Evolutionary conservation across 2,329 filamentous ascomycete genomes (phyloP).

Genomic region (Cercospora sp.): DNA sequence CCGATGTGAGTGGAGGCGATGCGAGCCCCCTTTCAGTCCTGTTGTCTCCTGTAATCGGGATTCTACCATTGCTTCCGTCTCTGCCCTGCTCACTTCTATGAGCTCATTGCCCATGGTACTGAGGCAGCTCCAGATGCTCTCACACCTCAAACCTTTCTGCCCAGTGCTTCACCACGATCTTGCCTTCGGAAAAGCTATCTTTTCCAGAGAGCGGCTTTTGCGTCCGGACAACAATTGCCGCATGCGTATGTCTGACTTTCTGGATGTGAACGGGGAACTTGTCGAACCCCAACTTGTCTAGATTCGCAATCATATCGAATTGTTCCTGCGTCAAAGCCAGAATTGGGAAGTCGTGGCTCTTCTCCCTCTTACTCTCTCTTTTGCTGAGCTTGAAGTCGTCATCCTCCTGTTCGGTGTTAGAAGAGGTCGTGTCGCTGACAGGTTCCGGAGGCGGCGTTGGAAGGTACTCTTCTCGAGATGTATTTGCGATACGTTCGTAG

Average conservation of each 20-base stretch:
- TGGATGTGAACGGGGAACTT: conserved; percentile 71
- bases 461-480: conserved; percentile 69
- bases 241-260: conserved; percentile 77
- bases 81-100: not conserved
- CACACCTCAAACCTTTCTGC: conserved; percentile 68
- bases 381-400: conserved; percentile 18
- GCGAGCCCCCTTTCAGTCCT: not conserved
- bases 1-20: not conserved
- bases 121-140: not conserved
- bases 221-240: conserved; percentile 80
- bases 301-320: conserved; percentile 77
- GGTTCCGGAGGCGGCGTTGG: conserved; percentile 46
- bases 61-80: not conserved
- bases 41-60: not conserved
- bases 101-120: not conserved
- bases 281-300: conserved; percentile 64
- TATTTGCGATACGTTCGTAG: conserved; percentile 70
- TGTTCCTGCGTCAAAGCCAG: conserved; percentile 77
- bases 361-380: conserved; percentile 31
- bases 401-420: not conserved
- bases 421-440: conserved; percentile 31
- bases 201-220: conserved; percentile 47
- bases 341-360: conserved; percentile 54
- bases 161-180: conserved; percentile 78
- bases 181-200: conserved; percentile 71